Evolutionary conservation across 2,329 filamentous ascomycete species (phyloP), one percentile per base, ranked within the genome.

Genomic region (Leptographium radiaticola): DNA sequence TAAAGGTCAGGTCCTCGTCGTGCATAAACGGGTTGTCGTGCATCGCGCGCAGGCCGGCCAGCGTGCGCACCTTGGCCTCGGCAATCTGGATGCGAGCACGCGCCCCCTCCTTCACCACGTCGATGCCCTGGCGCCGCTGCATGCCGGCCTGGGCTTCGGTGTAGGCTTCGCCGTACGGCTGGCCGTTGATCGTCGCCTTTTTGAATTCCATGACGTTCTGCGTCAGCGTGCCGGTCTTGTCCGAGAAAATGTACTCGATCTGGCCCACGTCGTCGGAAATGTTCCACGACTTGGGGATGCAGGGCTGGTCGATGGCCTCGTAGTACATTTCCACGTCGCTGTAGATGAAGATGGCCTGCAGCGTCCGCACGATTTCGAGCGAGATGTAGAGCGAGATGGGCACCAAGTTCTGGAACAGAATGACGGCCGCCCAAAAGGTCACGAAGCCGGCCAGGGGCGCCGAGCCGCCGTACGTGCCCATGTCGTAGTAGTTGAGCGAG

Each of bases 381-480:
- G 91, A 90, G 67, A 98, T 97, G 72, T 96, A 98, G 12, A 98
- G 82, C 2, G 93, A 96, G 62, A 98, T 96, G 16, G 93, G 94
- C 16, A 98, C 86, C 85, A 98, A 86, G 69, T 97, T 98, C 75
- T 98, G 93, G 71, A 96, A 97, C 54, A 96, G 72, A 65, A 97
- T 95, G 56, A 98, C 75, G 47, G 84, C 88, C 16, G 91, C 89
- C 87, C 89, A 98, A 70, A 97, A 98, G 2, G 89, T 95, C 69
- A 98, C 90, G 67, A 97, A 89, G 43, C 93, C 94, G 59, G 89
- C 88, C 59, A 95, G 75, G 4, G 80, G 73, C 6, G 90, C 80
- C 4, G 73, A 84, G 50, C 80, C 81, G 59, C 88, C 89, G 59
- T 89, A 87, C 1, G 88, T 86, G 10, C 87, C 87, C 59, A 82